These are phyloP conservation scores for Trypanosoma vivax DNA, from an alignment of 208 protist genomes.

Conservation along the genomic window DNA sequence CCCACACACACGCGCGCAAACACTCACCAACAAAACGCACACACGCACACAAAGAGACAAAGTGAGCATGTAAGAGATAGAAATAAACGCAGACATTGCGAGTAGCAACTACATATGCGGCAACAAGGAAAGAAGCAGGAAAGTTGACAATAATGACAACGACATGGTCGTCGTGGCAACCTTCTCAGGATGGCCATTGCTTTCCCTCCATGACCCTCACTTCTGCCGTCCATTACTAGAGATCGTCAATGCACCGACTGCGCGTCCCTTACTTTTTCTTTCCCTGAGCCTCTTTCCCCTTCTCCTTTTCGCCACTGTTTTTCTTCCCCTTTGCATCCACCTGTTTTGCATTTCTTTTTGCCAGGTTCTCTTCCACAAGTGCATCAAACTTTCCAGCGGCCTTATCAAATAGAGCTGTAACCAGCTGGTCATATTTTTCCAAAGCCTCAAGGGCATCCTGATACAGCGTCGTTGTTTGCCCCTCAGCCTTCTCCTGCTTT, in stretches of 20 bases:
- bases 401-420: slow-evolving; percentile 87
- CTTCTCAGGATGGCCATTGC: not conserved
- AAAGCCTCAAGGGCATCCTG: slow-evolving; percentile 62
- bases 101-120: not conserved
- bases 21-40: no score
- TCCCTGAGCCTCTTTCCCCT: not conserved
- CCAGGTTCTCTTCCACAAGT: slow-evolving; percentile 71
- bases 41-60: not conserved
- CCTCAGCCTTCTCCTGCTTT: slow-evolving; percentile 21
- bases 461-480: slow-evolving; percentile 52
- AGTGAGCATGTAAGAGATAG: not conserved
- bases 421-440: slow-evolving; percentile 70
- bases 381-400: slow-evolving; percentile 77
- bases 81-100: not conserved
- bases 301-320: slow-evolving; percentile 1
- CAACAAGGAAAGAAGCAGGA: not conserved
- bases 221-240: no score
- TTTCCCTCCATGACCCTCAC: no score
- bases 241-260: not conserved
- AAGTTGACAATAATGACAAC: not conserved
- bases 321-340: slow-evolving; percentile 16
- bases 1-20: no score
- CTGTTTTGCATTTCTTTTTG: slow-evolving; percentile 33
- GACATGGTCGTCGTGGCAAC: not conserved
- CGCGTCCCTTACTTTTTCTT: not conserved